A percentile compares a stretch with the other conserved stretches of the same genome.
Evolutionary conservation across 805 yeast species (phyloP).

Genomic region (Pichia kluyveri): DNA sequence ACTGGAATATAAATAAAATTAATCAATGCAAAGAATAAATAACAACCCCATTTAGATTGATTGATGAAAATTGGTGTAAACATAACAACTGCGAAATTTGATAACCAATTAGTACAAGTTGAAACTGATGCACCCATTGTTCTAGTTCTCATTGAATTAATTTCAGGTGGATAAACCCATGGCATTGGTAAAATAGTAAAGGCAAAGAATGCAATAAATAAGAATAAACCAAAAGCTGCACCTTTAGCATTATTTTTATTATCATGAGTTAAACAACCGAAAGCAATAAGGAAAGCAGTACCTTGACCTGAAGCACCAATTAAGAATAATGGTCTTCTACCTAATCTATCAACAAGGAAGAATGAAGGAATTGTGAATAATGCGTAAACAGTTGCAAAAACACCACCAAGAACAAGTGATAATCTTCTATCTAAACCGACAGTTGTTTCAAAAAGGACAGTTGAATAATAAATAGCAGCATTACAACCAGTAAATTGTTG

Average conservation of each 20-base stretch:
- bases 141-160: conserved; percentile 59
- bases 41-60: conserved; percentile 53
- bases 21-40: conserved; percentile 58
- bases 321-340: conserved; percentile 49
- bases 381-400: conserved; percentile 54
- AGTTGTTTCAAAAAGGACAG: conserved; percentile 44
- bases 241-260: conserved; percentile 42
- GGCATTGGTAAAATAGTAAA: conserved; percentile 32
- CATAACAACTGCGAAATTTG: conserved; percentile 62
- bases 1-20: conserved; percentile 55
- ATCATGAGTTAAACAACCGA: conserved; percentile 36
- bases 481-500: conserved; percentile 68
- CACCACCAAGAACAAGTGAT: conserved; percentile 57
- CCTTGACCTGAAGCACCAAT: conserved; percentile 45
- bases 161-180: conserved; percentile 64
- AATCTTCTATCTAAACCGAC: conserved; percentile 42
- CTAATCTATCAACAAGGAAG: conserved; percentile 49
- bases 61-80: conserved; percentile 50
- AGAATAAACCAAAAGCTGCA: conserved; percentile 60
- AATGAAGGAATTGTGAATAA: conserved; percentile 54
- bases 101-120: conserved; percentile 62
- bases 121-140: conserved; percentile 57
- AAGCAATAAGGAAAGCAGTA: conserved; percentile 38
- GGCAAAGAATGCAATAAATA: conserved; percentile 50
- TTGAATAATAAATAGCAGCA: conserved; percentile 59